Base-by-base conservation (phyloP, 192 early-diverging fungal species). In the Coemansia sp. region DNA sequence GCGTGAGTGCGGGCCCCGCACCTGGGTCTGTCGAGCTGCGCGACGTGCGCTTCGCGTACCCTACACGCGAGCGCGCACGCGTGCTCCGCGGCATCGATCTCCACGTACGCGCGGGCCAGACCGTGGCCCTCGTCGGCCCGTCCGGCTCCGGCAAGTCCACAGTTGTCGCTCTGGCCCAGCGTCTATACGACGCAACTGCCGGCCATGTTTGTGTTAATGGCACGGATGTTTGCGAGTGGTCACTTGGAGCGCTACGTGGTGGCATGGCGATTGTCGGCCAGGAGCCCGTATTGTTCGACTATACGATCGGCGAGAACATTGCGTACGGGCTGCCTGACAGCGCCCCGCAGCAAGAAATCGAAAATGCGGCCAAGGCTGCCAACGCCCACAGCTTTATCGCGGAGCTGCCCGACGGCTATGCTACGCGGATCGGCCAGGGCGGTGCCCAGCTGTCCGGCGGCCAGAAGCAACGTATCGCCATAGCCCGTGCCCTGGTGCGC, bases 241-340 rank as follows among this genome's bases (percentile, higher is more conserved):
- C 86, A 28, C 31, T 93, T 7, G 56, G 62, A n/a, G 82, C 86
- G 35, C 77, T 96, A 22, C 87, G 95, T 52, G 38, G 60, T 23
- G 83, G 84, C 57, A 72, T 95, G 81, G 89, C 92, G 16, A 74
- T 98, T n/a, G 95, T 98, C 10, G 88, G 88, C 22, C 95, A 98
- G 69, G 94, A 96, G 79, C 95, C 95, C 4, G 85, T 91, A 33
- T 69, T 98, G 33, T 95, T 96, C 64, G 91, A 94, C 77, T 76
- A 91, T 68, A 82, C 86, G 23, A 89, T 98, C 60, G 82, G 81
- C 24, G 93, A 96, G 14, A 98, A 98, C 83, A 94, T 98, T 50
- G 78, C 75, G 6, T 95, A 91, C 65, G 88, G 86, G 24, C 63
- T 78, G 0, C 81, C 83, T 9, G 64, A 54, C 9, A 76, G 77